Evolutionary conservation across 1,284 basidiomycete species (phyloP).

Genomic region (Tetrapyrgos nigripes): DNA sequence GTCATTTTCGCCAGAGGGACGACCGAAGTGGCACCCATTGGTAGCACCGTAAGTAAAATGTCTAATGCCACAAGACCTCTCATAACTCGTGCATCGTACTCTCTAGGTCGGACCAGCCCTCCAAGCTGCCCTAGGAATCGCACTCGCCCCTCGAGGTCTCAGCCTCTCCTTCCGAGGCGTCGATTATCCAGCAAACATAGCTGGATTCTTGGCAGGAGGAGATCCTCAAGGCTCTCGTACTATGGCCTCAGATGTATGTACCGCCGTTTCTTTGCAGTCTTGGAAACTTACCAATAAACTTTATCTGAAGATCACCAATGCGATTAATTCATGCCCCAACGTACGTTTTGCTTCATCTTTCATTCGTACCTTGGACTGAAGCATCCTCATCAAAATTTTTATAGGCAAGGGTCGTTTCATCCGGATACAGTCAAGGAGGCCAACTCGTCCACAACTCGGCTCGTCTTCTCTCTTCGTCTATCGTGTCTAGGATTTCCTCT

Average conservation of each 20-base stretch:
- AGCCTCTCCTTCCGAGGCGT: not conserved
- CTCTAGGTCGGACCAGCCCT: slow-evolving; percentile 2
- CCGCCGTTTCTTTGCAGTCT: not conserved
- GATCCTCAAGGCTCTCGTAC: not conserved
- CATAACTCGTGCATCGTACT: too few species aligned
- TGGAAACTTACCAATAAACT: not conserved
- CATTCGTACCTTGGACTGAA: not conserved
- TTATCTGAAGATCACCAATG: not conserved
- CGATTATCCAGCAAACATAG: slow-evolving; percentile 1
- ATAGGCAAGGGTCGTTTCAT: not conserved
- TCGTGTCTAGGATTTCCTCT: not conserved
- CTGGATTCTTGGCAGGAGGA: slow-evolving; percentile 1
- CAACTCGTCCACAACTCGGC: too few species aligned
- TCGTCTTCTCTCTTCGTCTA: not conserved
- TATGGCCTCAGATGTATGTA: not conserved
- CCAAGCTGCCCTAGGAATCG: not conserved
- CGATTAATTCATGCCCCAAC: not conserved
- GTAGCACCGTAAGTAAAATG: not conserved
- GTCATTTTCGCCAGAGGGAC: slow-evolving; percentile 12
- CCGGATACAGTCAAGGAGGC: too few species aligned
- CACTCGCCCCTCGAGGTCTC: not conserved
- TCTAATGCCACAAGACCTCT: not conserved
- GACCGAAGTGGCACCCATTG: slow-evolving; percentile 11
- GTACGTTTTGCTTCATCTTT: not conserved
- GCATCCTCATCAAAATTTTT: too few species aligned